These are phyloP conservation scores for Pythium phragmitis DNA, from an alignment of 352 stramenopile genomes.

Conservation along the genomic window DNA sequence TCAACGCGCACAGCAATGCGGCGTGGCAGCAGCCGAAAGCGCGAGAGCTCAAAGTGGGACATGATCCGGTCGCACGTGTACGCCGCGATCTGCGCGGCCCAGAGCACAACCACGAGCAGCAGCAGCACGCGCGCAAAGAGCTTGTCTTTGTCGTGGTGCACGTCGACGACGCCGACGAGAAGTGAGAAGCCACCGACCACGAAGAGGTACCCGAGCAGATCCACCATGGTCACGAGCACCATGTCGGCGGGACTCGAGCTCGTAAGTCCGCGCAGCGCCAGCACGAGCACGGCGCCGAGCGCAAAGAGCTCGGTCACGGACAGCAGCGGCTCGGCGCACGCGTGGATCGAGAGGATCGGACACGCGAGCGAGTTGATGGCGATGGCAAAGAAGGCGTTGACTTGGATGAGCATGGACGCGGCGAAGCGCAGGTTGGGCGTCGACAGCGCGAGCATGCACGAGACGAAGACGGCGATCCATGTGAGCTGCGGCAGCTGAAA, in stretches of 20 bases:
- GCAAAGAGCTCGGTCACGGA: constrained; percentile 20
- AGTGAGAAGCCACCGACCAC: constrained; percentile 30
- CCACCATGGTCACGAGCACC: constrained; percentile 26
- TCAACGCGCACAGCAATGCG: constrained; percentile 47
- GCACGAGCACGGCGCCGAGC: constrained; percentile 15
- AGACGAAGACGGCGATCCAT: constrained; percentile 18
- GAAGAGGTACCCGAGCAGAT: constrained; percentile 25
- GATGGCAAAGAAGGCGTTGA: constrained; percentile 64
- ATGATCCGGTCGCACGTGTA: constrained; percentile 49
- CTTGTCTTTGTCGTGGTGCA: constrained; percentile 26
- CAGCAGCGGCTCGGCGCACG: constrained; percentile 16
- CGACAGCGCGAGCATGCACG: constrained; percentile 51
- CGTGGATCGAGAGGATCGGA: constrained; percentile 17
- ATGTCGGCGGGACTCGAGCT: constrained; percentile 24
- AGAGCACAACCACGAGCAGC: constrained; percentile 44
- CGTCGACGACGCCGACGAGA: constrained; percentile 44
- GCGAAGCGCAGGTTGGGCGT: constrained; percentile 71
- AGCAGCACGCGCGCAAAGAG: constrained; percentile 43
- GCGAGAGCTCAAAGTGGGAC: constrained; percentile 47
- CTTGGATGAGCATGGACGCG: constrained; percentile 58
- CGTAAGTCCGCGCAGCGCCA: constrained; percentile 20
- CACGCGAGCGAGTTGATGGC: constrained; percentile 64
- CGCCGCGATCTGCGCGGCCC: constrained; percentile 44
- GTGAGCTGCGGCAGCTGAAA: constrained; percentile 21
- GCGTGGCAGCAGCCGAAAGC: constrained; percentile 41